A percentile compares a stretch with the other conserved stretches of the same genome.
These are phyloP conservation scores for Flaveria robusta DNA, from an alignment of 129 eudicot genomes.

Conservation along the genomic window DNA sequence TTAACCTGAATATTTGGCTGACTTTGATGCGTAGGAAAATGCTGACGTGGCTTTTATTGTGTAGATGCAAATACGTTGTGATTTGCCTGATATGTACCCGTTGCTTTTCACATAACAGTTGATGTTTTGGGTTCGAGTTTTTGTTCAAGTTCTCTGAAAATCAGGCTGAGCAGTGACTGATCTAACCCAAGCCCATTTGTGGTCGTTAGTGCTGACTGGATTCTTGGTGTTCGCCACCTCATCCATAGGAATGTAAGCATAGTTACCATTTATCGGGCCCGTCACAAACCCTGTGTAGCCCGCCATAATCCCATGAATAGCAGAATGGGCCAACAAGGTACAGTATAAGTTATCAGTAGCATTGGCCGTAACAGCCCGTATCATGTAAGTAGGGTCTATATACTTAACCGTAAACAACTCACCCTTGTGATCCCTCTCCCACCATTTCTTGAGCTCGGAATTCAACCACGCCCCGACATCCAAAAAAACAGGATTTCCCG, in stretches of 20 bases:
- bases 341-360: slow-evolving; percentile 80
- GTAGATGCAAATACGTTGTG: slow-evolving; percentile 18
- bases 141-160: slow-evolving; percentile 40
- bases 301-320: slow-evolving; percentile 85
- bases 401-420: slow-evolving; percentile 67
- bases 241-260: slow-evolving; percentile 76
- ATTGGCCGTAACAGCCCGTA: slow-evolving; percentile 78
- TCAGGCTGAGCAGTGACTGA: slow-evolving; percentile 74
- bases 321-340: slow-evolving; percentile 73
- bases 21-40: slow-evolving; percentile 3
- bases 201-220: slow-evolving; percentile 58
- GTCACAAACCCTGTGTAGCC: slow-evolving; percentile 79
- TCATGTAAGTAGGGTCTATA: slow-evolving; percentile 84
- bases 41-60: slow-evolving; percentile 31
- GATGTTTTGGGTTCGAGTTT: background rate
- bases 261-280: slow-evolving; percentile 73
- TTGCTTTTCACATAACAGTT: slow-evolving; percentile 20
- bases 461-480: slow-evolving; percentile 80
- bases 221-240: slow-evolving; percentile 65
- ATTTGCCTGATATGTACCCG: slow-evolving; percentile 19
- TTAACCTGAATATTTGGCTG: slow-evolving; percentile 10
- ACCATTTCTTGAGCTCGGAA: slow-evolving; percentile 71
- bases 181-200: slow-evolving; percentile 86
- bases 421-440: slow-evolving; percentile 64
- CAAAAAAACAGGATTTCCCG: slow-evolving; percentile 70